Percentiles rank a stretch among this genome's conserved stretches.
These are phyloP conservation scores for Oryza nivara DNA, from an alignment of 176 grass and related monocot genomes.

Conservation along the genomic window DNA sequence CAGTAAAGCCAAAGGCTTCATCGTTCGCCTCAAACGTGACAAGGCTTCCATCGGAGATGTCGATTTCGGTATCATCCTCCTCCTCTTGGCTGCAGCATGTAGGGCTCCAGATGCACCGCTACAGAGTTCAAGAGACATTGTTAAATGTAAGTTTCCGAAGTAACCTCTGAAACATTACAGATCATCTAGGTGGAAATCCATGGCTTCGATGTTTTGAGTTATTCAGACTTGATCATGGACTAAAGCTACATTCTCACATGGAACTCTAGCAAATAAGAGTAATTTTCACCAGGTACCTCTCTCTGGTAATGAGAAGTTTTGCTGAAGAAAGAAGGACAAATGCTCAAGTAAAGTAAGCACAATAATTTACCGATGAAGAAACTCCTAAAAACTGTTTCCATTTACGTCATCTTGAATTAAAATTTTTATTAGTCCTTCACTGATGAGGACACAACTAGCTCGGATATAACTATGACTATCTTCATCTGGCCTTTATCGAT, in stretches of 20 bases:
- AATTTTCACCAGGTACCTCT: not conserved
- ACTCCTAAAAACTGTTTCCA: not conserved
- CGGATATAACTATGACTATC: not conserved
- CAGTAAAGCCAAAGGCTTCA: constrained; percentile 67
- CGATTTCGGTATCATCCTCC: constrained; percentile 38
- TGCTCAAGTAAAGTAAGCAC: not conserved
- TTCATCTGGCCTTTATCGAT: constrained; percentile 12
- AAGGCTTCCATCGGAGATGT: constrained; percentile 17
- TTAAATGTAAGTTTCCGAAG: constrained; percentile 3
- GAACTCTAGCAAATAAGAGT: not conserved
- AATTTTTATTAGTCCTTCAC: not conserved
- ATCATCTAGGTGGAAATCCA: not conserved
- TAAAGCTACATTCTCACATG: not conserved
- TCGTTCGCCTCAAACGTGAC: constrained; percentile 25
- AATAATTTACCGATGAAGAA: not conserved
- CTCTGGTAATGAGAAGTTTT: not conserved
- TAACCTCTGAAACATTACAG: not conserved
- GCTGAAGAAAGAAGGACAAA: not conserved
- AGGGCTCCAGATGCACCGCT: constrained; percentile 67
- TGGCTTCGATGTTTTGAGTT: not conserved
- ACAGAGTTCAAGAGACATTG: constrained; percentile 34
- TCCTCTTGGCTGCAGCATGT: constrained; percentile 47
- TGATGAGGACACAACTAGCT: no score
- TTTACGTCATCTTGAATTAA: constrained; percentile 7
- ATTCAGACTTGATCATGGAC: constrained; percentile 1